phyloP scores from a whole-genome alignment of 2,329 filamentous ascomycete genomes.

The Scytalidium sp. region DNA sequence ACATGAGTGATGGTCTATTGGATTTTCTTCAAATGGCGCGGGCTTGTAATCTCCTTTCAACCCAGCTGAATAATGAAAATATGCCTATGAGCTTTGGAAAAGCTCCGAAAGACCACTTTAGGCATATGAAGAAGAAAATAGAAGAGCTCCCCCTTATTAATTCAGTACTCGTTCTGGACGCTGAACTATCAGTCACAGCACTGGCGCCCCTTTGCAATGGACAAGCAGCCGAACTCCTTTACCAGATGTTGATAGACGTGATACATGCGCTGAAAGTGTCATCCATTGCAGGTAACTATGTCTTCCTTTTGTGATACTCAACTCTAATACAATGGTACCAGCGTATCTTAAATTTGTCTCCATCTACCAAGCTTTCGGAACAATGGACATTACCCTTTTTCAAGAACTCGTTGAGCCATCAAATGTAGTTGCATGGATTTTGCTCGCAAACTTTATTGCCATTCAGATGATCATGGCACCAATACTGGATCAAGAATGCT shows the following conservation, averaged over 20 bases:
- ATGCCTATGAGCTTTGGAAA: conserved; percentile 49
- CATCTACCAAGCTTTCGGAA: conserved; percentile 37
- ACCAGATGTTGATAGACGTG: conserved; percentile 41
- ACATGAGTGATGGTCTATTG: conserved; percentile 54
- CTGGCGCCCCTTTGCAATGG: conserved; percentile 40
- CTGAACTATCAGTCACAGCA: conserved; percentile 38
- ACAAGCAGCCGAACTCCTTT: conserved; percentile 43
- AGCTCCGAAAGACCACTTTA: conserved; percentile 37
- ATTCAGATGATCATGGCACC: conserved; percentile 41
- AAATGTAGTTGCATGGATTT: conserved; percentile 38
- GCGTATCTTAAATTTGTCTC: conserved; percentile 38
- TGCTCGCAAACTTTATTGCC: conserved; percentile 43
- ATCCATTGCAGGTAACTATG: conserved; percentile 19
- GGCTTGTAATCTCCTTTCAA: conserved; percentile 51
- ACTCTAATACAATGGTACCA: conserved; percentile 6
- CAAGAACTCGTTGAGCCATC: conserved; percentile 37
- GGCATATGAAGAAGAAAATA: conserved; percentile 43
- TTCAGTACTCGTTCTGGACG: conserved; percentile 43
- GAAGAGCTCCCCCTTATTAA: conserved; percentile 42
- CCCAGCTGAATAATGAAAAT: conserved; percentile 50
- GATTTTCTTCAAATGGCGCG: conserved; percentile 61
- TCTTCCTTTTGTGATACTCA: conserved; percentile 1
- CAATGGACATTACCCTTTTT: conserved; percentile 38
- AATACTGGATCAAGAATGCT: conserved; percentile 29
- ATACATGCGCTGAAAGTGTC: conserved; percentile 27